Evolutionary conservation across 1,139 yeast species (phyloP), one percentile per base, ranked within the genome.

Genomic region (Suhomyces kunorum): DNA sequence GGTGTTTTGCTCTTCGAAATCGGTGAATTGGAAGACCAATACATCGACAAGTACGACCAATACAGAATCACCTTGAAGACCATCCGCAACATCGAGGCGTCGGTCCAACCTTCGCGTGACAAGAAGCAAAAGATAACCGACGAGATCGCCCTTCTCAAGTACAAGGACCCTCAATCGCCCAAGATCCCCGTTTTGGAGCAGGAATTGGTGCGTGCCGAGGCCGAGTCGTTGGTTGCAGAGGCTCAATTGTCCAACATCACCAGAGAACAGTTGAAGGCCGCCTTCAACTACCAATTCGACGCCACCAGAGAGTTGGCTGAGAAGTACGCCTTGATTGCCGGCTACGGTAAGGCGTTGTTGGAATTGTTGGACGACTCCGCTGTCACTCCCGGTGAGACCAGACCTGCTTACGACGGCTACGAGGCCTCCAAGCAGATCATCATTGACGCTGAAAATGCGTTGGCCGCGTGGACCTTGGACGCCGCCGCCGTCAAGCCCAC

Each of bases 331-430:
- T 77, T 92, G 63, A 88, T 92, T 72, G 97, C 98, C 54, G 97
- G 97, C 55, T 92, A 92, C 78, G 98, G 98, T 71, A 92, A 90
- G 79, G 97, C 97, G 36, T 74, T 92, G 50, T 80, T 92, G 64
- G 98, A 92, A 76, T 81, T 92, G 64, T 80, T 92, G 64, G 98
- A 92, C 66, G 98, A 90, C 68, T 74, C 95, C 54, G 94, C 98
- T 48, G 97, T 92, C 53, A 90, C 98, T 51, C 98, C 98, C 51
- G 98, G 98, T 74, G 98, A 92, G 77, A 87, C 96, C 48, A 88
- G 98, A 76, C 94, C 96, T 31, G 94, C 96, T 47, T 92, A 92
- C 68, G 98, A 92, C 62, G 98, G 98, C 54, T 90, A 89, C 69
- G 98, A 92, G 65, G 96, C 96, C 43, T 87, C 97, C 46, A 90